Base-by-base conservation (phyloP, 257 asterid genomes). In the Solanum bulbocastanum region DNA sequence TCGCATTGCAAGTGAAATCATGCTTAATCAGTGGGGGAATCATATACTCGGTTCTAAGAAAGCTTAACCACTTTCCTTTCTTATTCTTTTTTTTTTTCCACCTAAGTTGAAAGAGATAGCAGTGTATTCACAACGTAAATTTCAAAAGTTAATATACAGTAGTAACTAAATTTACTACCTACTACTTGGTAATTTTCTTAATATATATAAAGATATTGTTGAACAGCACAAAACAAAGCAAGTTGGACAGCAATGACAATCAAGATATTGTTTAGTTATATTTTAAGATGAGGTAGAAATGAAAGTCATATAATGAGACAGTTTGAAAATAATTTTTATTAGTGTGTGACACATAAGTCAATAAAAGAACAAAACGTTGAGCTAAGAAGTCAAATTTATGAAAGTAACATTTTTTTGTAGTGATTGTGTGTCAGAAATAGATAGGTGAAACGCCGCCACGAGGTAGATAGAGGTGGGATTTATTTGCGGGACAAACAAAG, bases 11-110 rank as follows among this genome's bases (percentile, higher is more conserved):
- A 62, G 75, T 69, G 30, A 87, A 65, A 87, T 75, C 85, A 81
- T 39, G 83, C 75, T 40, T 71, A 71, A 42, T 89, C 81, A 56
- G 83, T 65, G 87, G 52, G 83, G 68, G 83, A 86, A 90, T 88
- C 90, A 15, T 75, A 35, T 35, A 11, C 46, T 73, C 10, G 15
- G 46, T 35, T 72, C 44, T 33, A 35, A 9, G 44, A 72, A 72
- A 33, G 27, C 25, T 18, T 72, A 18, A 8, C 42, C 42, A 33
- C 79, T 68, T 68, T 15, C 22, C 18, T 0, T 27, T 66, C 20
- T 30, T 4, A 11, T 27, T 27, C 22, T 14, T 30, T 4, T 6
- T 27, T 27, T 16, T 56, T 20, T 20, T 0, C 65, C 78, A 71
- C 40, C 40, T 0, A 71, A 71, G n/a, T 71, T 1, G 16, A 7